Evolutionary conservation across 306 rosid species (phyloP).

Genomic region (Spatholobus suberectus): DNA sequence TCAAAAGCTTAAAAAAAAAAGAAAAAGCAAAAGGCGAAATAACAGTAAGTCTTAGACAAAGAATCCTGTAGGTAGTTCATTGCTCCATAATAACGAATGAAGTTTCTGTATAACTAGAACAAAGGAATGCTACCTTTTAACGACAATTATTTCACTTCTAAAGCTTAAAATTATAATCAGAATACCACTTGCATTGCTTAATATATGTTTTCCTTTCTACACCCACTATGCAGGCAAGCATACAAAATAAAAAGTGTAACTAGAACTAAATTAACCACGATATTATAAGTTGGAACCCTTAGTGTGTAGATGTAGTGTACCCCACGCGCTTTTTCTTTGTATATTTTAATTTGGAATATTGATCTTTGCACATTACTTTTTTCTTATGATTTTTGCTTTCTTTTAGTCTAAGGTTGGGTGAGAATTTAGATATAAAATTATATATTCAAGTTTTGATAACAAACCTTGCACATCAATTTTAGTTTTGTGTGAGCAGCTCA

Average conservation of each 20-base stretch:
- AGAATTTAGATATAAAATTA: not conserved
- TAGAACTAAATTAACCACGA: not conserved
- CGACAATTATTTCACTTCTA: conserved; percentile 33
- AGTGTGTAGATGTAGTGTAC: not conserved
- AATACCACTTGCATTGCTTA: conserved; percentile 19
- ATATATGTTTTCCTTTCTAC: conserved; percentile 14
- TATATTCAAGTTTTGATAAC: not conserved
- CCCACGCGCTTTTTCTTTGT: not conserved
- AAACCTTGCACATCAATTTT: not conserved
- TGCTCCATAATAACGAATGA: conserved; percentile 28
- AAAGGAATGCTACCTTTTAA: conserved; percentile 31
- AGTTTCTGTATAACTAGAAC: conserved; percentile 8
- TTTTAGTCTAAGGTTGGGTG: not conserved
- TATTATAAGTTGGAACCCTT: conserved; percentile 8
- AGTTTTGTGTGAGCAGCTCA: not conserved
- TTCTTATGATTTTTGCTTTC: not conserved
- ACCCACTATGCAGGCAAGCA: conserved; percentile 42
- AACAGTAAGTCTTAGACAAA: conserved; percentile 14
- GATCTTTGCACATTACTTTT: not conserved
- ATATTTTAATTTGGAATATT: conserved; percentile 6
- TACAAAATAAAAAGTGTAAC: not conserved
- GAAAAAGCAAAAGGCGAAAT: conserved; percentile 1
- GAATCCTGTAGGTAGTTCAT: conserved; percentile 18
- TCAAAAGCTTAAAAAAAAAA: conserved; percentile 39
- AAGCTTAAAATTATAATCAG: conserved; percentile 16